phyloP scores from a whole-genome alignment of 2,329 filamentous ascomycete genomes.

The Tolypocladium amazonense region DNA sequence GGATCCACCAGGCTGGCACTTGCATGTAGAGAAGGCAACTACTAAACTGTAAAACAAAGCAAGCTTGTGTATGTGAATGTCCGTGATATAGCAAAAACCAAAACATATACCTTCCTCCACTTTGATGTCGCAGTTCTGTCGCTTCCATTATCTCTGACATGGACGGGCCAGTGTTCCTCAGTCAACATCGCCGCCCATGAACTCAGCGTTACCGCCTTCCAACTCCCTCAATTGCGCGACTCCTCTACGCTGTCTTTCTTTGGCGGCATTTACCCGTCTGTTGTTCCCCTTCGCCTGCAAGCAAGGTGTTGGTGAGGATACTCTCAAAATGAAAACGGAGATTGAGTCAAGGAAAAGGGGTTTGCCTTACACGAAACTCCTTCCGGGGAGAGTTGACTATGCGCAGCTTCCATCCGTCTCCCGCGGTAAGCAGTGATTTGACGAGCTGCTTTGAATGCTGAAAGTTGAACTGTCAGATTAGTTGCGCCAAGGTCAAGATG shows the following conservation, averaged over 20 bases:
- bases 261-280: constrained; percentile 1
- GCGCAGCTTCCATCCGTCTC: constrained; percentile 12
- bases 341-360: neutral
- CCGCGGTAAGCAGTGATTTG: constrained; percentile 14
- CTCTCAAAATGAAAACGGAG: neutral
- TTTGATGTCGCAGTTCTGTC: no score
- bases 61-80: no score
- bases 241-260: neutral
- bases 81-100: neutral
- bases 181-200: neutral
- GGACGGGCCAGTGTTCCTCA: neutral
- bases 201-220: neutral
- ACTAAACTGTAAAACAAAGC: no score
- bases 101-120: no score
- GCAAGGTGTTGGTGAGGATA: neutral
- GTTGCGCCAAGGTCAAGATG: neutral
- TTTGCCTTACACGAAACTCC: constrained; percentile 10
- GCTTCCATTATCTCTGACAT: no score
- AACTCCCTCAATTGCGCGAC: neutral
- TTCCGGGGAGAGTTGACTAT: constrained; percentile 15
- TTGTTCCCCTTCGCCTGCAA: constrained; percentile 3
- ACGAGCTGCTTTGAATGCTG: constrained; percentile 16
- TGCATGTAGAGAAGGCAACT: no score
- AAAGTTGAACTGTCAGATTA: neutral
- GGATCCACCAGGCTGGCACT: no score